Conservation (phyloP, 352 stramenopile species). For the Achlya hypogyna region DNA sequence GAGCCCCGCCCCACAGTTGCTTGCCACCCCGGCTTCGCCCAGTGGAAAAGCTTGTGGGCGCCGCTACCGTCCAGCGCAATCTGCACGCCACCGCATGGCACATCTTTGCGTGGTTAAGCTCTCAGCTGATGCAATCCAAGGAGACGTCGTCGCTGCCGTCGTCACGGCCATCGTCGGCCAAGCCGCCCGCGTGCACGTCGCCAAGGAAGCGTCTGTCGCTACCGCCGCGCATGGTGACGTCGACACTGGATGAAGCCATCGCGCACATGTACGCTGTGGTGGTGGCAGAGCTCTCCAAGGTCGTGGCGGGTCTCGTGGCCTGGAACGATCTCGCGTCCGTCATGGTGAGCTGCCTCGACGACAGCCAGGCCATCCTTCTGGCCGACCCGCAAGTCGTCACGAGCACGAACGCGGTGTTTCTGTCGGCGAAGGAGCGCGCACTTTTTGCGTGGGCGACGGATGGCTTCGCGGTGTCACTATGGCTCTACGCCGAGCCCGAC, state of each 20-base stretch:
- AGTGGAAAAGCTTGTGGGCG: constrained; percentile 9
- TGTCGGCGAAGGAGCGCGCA: background rate
- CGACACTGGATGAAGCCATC: constrained; percentile 33
- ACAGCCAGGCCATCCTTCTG: constrained; percentile 11
- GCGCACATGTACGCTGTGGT: constrained; percentile 33
- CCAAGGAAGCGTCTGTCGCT: constrained; percentile 40
- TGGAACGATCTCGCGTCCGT: background rate
- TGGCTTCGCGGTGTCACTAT: background rate
- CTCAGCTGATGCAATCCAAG: background rate
- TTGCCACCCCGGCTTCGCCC: constrained; percentile 5
- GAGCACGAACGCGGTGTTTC: background rate
- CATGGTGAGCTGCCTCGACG: background rate
- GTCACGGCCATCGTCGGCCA: constrained; percentile 4
- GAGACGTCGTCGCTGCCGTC: background rate
- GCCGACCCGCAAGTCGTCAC: constrained; percentile 11
- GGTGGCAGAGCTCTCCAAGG: constrained; percentile 28
- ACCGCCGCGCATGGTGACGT: constrained; percentile 32
- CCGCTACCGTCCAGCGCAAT: background rate
- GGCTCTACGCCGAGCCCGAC: background rate
- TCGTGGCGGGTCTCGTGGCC: background rate
- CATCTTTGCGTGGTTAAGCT: constrained; percentile 11
- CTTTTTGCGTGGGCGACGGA: background rate
- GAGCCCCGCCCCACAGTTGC: background rate
- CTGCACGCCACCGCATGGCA: constrained; percentile 8
- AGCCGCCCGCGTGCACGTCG: constrained; percentile 28